Base-by-base conservation (phyloP, 1,139 yeast species). In the Hyphopichia buzzinii region DNA sequence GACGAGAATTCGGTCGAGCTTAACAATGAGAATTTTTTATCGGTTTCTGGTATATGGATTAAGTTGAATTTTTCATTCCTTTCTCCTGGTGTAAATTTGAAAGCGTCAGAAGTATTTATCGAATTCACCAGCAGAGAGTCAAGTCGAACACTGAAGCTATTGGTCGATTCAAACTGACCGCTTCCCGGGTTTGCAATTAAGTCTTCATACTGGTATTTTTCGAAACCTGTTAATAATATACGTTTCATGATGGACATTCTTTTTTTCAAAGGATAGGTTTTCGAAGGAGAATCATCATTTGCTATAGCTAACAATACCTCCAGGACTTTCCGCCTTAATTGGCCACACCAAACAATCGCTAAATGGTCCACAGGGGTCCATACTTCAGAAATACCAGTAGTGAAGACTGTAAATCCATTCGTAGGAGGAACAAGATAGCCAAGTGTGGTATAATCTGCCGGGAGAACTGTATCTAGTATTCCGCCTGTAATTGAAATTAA, bases 341-440 rank as follows among this genome's bases (percentile, higher is more conserved):
- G 97, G 41, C 82, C 85, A 61, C 99, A 94, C 99, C 99, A 94
- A 1, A 90, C 96, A 36, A 94, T 82, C 0, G 98, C 97, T 47
- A 89, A 72, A 61, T 94, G 99, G 57, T 94, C 98, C 31, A 90
- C 80, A 0, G 97, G 86, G 0, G 96, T 83, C 96, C 97, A 92
- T 0, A 92, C 97, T 6, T 73, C 74, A 0, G 96, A 96, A 8
- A 92, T 84, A 0, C 96, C 89, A 0, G 92, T 81, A 0, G 97
- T 77, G 49, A 81, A 87, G 0, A 84, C 85, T 0, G 95, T 79
- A 47, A 92, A 84, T 0, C 97, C 97, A 52, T 92, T 79, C 0
- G 76, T 47, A 2, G 74, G 72, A 0, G 96, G 95, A 0, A 89
- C 73, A 2, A 90, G 46, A 3, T 81, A 83, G 5, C 81, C 78